These are phyloP conservation scores for Amaranthus palmeri DNA, from an alignment of 148 eudicot species.

Conservation along the genomic window DNA sequence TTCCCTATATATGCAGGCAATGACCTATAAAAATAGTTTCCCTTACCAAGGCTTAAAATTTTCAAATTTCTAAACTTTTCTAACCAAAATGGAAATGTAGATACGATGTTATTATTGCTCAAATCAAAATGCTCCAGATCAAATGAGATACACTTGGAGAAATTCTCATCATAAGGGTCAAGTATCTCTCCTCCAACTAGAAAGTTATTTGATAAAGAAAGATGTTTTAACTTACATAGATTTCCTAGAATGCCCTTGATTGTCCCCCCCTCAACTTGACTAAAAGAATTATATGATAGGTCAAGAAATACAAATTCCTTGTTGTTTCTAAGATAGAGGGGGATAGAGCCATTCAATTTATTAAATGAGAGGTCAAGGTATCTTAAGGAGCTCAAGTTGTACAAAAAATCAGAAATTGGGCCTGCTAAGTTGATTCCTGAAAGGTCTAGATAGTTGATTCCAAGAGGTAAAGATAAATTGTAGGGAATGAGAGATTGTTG, in stretches of 20 bases:
- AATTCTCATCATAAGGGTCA: neutral
- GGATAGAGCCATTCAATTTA: constrained; percentile 7
- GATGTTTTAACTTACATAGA: constrained; percentile 4
- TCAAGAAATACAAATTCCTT: neutral
- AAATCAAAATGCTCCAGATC: constrained; percentile 16
- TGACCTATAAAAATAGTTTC: constrained; percentile 3
- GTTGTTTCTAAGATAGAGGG: neutral
- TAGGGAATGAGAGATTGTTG: no score
- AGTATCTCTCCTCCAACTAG: neutral
- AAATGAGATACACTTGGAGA: constrained; percentile 1
- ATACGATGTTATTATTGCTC: neutral
- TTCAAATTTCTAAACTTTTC: constrained; percentile 4
- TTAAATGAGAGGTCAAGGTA: constrained; percentile 28
- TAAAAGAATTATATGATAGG: constrained; percentile 14
- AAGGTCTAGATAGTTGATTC: neutral
- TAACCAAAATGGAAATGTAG: constrained; percentile 14
- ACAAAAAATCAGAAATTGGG: neutral
- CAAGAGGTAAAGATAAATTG: no score
- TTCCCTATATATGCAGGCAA: constrained; percentile 18
- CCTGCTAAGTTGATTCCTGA: constrained; percentile 10
- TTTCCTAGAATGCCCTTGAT: constrained; percentile 13
- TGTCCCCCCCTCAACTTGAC: constrained; percentile 24
- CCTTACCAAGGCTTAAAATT: neutral
- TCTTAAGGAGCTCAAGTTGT: constrained; percentile 15
- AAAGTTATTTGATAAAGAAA: neutral